Evolutionary conservation across 108 stramenopile genomes (phyloP), one percentile per base, ranked within the genome.

Genomic region (Fistulifera pelliculosa): DNA sequence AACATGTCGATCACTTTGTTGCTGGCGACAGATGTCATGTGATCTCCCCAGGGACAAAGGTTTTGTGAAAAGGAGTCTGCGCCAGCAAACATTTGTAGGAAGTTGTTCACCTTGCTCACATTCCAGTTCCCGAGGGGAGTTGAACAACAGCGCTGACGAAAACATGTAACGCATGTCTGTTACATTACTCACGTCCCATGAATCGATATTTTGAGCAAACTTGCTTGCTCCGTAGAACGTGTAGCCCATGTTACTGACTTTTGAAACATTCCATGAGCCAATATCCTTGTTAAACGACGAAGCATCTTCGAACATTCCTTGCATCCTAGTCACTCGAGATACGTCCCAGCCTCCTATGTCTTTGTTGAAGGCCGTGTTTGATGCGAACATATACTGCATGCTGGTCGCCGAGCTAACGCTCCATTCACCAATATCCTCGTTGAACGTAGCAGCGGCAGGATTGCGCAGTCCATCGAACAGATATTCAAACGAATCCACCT

Each of bases 181-280:
- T 4, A 64, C 62, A 27, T 16, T n/a, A 43, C 41, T 43, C 11
- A 41, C 39, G 47, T 64, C 55, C 62, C 62, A 64, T 6, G 49
- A 27, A 26, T 24, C 10, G 28, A 64, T 41, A 50, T 64, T 52
- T 11, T 47, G 41, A 44, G 0, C 0, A 27, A 61, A 61, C 7
- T 24, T 14, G 0, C 0, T 21, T 22, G 57, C 57, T 14, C 2
- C 23, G 25, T 2, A 6, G 24, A 58, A 58, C 52, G 52, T 52
- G 16, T 40, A 0, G 38, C 12, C 35, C 68, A 69, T 69, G 35
- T 26, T 38, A 16, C 28, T 45, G 4, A 69, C 68, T 26, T 25
- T 28, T 19, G 56, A 48, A 1, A 38, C 38, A 57, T 69, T 55
- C 70, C 70, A 71, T 1, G 19, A n/a, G 17, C 27, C 23, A 28